These are phyloP conservation scores for Xanthoconium purpureum DNA, from an alignment of 768 basidiomycete genomes.

Conservation along the genomic window DNA sequence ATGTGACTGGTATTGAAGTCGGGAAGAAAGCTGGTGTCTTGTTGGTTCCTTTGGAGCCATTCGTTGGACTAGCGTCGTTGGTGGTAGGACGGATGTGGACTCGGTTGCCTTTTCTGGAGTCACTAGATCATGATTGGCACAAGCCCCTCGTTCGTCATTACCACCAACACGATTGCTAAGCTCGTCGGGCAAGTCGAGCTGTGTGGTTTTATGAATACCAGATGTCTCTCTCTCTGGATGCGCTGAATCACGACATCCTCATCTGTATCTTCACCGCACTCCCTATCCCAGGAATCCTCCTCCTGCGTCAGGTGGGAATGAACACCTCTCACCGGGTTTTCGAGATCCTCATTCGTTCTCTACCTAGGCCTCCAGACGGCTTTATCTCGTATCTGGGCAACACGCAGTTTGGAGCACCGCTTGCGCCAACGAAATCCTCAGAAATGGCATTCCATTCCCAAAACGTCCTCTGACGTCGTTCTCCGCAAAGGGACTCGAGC, in stretches of 20 bases:
- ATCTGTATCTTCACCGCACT: constrained; percentile 36
- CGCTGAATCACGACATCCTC: constrained; percentile 38
- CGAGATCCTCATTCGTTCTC: neutral
- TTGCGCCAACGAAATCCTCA: constrained; percentile 42
- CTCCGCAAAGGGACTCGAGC: constrained; percentile 44
- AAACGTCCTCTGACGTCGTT: constrained; percentile 34
- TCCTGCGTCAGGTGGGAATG: constrained; percentile 40
- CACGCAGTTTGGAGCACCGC: constrained; percentile 58
- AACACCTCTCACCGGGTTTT: neutral
- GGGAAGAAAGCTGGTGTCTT: constrained; percentile 67
- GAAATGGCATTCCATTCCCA: constrained; percentile 51
- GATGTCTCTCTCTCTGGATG: constrained; percentile 22
- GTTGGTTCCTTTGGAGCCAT: constrained; percentile 61
- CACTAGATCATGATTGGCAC: neutral
- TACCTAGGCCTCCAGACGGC: constrained; percentile 48
- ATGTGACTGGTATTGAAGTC: constrained; percentile 58
- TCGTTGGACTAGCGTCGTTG: neutral
- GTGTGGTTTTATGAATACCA: neutral
- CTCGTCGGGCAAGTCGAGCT: neutral
- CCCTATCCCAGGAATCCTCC: constrained; percentile 41
- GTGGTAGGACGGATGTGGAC: neutral
- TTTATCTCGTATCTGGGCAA: constrained; percentile 42
- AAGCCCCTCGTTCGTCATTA: neutral
- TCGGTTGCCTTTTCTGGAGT: constrained; percentile 19
- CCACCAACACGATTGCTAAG: neutral